Evolutionary conservation across 2,329 filamentous ascomycete genomes (phyloP).

Genomic region (Fusarium devonianum): DNA sequence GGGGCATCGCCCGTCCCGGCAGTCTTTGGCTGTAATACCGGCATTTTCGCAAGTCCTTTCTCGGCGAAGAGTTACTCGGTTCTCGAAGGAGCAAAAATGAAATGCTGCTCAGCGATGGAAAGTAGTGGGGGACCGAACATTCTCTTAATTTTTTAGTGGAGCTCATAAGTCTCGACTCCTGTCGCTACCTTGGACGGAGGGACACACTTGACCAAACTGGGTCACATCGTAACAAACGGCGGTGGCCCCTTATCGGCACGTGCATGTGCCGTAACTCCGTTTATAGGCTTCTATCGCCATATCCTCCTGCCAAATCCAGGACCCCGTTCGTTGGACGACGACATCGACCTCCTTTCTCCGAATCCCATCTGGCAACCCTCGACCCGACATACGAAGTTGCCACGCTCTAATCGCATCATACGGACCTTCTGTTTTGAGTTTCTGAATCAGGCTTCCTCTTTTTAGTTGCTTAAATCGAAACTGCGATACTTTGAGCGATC

Average conservation of each 20-base stretch:
- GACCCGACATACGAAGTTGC: slow-evolving; percentile 30
- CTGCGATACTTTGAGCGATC: slow-evolving; percentile 9
- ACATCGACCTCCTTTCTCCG: slow-evolving; percentile 41
- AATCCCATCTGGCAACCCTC: slow-evolving; percentile 27
- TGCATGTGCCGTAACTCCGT: slow-evolving; percentile 29
- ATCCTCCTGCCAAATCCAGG: slow-evolving; percentile 41
- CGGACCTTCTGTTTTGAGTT: slow-evolving; percentile 2
- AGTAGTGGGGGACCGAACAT: slow-evolving; percentile 39
- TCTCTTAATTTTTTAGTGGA: slow-evolving; percentile 44
- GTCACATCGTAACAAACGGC: slow-evolving; percentile 15
- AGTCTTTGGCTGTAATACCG: slow-evolving; percentile 56
- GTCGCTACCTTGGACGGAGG: too few relatives aligned
- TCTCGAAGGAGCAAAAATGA: too few relatives aligned
- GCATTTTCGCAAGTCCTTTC: slow-evolving; percentile 53
- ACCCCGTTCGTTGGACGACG: slow-evolving; percentile 28
- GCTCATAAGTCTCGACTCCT: slow-evolving; percentile 16
- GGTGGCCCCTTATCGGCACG: slow-evolving; percentile 38
- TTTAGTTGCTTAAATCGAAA: slow-evolving; percentile 7
- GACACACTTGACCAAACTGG: slow-evolving; percentile 14
- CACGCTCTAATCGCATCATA: slow-evolving; percentile 25
- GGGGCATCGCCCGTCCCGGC: slow-evolving; percentile 67
- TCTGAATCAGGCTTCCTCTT: slow-evolving; percentile 6
- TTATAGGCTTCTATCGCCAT: slow-evolving; percentile 36
- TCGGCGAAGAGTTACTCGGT: too few relatives aligned
- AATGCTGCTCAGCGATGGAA: slow-evolving; percentile 33